These are phyloP conservation scores for Cladorrhinum samala DNA, from an alignment of 495 filamentous ascomycete species.

Conservation along the genomic window DNA sequence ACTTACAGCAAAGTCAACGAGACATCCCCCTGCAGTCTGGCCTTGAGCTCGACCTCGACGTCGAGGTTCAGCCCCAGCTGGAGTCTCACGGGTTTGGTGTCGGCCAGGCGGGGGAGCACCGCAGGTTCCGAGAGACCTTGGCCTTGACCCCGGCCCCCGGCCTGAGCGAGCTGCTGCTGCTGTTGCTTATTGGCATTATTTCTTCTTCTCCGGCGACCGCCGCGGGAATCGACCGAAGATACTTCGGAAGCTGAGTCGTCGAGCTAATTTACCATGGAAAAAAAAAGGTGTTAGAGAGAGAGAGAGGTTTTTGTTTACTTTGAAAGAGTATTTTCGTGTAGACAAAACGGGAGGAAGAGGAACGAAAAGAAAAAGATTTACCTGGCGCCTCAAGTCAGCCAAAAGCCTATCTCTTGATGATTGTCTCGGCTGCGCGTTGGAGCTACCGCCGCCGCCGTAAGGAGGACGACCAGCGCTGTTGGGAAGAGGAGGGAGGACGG, in stretches of 20 bases:
- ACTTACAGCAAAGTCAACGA: constrained; percentile 32
- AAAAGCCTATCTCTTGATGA: constrained; percentile 15
- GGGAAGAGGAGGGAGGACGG: constrained; percentile 3
- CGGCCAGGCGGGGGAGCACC: constrained; percentile 18
- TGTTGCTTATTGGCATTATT: no score
- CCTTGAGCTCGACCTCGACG: constrained; percentile 33
- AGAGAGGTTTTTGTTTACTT: no score
- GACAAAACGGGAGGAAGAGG: neutral
- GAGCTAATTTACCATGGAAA: constrained; percentile 10
- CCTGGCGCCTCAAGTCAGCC: constrained; percentile 24
- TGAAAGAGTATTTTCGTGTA: neutral
- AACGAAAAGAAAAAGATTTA: constrained; percentile 8
- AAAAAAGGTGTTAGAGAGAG: no score
- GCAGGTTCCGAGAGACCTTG: constrained; percentile 6
- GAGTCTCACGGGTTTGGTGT: constrained; percentile 31
- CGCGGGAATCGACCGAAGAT: constrained; percentile 26
- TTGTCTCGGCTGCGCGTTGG: constrained; percentile 8
- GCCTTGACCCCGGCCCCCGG: constrained; percentile 5
- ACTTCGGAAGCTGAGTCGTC: constrained; percentile 24
- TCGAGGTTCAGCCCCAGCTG: constrained; percentile 32
- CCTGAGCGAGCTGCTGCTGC: constrained; percentile 16
- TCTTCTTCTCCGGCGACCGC: constrained; percentile 20
- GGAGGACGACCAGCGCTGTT: neutral
- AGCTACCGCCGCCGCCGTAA: neutral
- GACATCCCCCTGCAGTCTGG: constrained; percentile 30